phyloP scores from a whole-genome alignment of 148 eudicot genomes.

The Bassia scoparia region DNA sequence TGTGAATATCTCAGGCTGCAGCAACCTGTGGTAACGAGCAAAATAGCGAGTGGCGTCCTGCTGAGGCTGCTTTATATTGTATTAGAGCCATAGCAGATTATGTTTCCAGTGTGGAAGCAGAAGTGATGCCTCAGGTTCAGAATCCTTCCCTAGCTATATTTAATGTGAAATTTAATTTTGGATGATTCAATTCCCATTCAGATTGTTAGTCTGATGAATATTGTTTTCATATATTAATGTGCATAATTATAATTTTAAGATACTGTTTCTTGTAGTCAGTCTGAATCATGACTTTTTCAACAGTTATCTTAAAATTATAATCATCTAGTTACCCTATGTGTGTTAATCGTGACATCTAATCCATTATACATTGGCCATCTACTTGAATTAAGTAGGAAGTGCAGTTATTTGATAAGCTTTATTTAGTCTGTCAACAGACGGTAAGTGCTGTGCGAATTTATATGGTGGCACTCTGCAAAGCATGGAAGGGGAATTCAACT shows the following conservation, averaged over 20 bases:
- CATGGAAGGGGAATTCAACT: too few species aligned
- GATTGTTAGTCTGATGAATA: neutral
- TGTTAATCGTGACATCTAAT: neutral
- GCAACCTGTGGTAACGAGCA: conserved; percentile 53
- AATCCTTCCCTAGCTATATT: conserved; percentile 15
- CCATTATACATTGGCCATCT: neutral
- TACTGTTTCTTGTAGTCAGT: neutral
- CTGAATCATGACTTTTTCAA: neutral
- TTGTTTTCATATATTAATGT: neutral
- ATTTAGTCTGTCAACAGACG: neutral
- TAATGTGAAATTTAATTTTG: neutral
- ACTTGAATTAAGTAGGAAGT: neutral
- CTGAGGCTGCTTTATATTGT: conserved; percentile 94
- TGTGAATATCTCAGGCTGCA: conserved; percentile 46
- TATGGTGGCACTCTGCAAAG: neutral
- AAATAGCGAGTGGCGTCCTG: conserved; percentile 65
- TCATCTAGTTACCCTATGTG: too few species aligned
- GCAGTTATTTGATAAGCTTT: neutral
- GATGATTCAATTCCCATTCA: neutral
- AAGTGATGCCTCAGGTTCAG: conserved; percentile 93
- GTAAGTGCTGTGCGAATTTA: neutral
- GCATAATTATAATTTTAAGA: conserved; percentile 6
- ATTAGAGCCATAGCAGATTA: conserved; percentile 86
- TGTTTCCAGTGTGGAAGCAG: conserved; percentile 67
- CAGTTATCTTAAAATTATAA: too few species aligned